Conservation (phyloP, 495 filamentous ascomycete species). For the Hypomontagnella monticulosa region DNA sequence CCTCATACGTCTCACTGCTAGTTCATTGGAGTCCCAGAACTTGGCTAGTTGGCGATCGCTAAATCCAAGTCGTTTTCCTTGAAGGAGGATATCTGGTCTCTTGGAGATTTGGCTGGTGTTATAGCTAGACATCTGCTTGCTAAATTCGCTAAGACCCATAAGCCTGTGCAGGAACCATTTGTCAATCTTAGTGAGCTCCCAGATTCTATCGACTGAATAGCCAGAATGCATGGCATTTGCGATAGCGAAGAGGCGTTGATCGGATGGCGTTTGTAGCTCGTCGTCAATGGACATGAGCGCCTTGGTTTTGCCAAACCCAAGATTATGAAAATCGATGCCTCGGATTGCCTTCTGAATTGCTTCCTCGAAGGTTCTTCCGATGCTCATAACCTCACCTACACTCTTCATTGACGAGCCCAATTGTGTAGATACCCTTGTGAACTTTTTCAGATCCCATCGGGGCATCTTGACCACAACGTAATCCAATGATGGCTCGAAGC, state of each 20-base stretch:
- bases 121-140: constrained; percentile 76
- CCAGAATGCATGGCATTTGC: constrained; percentile 96
- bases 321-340: constrained; percentile 91
- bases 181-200: constrained; percentile 97
- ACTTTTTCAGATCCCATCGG: constrained; percentile 98
- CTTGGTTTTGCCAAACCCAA: constrained; percentile 90
- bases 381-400: constrained; percentile 98
- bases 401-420: constrained; percentile 99
- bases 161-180: constrained; percentile 95
- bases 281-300: constrained; percentile 96
- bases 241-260: constrained; percentile 96
- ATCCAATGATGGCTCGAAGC: constrained; percentile 98
- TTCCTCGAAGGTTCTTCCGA: constrained; percentile 96
- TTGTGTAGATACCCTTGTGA: constrained; percentile 92
- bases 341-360: constrained; percentile 98
- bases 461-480: constrained; percentile 99
- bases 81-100: constrained; percentile 66
- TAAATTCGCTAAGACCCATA: constrained; percentile 89
- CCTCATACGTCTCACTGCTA: constrained; percentile 82
- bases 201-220: constrained; percentile 94
- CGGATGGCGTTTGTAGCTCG: constrained; percentile 95
- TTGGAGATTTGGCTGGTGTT: constrained; percentile 72
- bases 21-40: constrained; percentile 92
- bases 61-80: constrained; percentile 94
- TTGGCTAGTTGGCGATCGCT: constrained; percentile 92